Evolutionary conservation across 495 filamentous ascomycete genomes (phyloP).

Genomic region (Aspergillus taichungensis): DNA sequence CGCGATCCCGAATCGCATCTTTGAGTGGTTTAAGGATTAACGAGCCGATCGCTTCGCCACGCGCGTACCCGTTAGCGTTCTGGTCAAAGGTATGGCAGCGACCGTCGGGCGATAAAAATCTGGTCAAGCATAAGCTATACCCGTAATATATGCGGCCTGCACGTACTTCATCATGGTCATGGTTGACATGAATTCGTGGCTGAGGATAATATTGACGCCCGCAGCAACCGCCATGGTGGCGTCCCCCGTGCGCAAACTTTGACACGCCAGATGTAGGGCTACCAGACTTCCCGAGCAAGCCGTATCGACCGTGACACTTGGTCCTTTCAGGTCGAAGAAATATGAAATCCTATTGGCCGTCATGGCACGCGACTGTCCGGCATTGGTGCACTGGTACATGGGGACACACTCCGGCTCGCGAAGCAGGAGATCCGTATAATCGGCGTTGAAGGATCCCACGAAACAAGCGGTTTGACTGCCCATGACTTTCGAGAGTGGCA

Average conservation of each 20-base stretch:
- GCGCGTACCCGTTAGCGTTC: slow-evolving; percentile 34
- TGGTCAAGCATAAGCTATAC: background rate
- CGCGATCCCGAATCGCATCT: slow-evolving; percentile 17
- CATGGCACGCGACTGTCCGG: background rate
- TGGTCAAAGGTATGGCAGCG: slow-evolving; percentile 26
- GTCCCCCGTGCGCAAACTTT: background rate
- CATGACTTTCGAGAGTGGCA: too few relatives aligned
- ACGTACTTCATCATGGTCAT: background rate
- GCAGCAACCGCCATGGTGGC: background rate
- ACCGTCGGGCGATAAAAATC: slow-evolving; percentile 18
- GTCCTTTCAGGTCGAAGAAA: background rate
- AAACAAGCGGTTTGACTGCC: too few relatives aligned
- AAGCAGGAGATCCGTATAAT: too few relatives aligned
- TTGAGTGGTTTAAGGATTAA: slow-evolving; percentile 27
- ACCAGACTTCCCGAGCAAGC: background rate
- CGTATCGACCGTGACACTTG: background rate
- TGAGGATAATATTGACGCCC: background rate
- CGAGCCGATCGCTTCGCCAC: slow-evolving; percentile 33
- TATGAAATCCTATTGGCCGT: background rate
- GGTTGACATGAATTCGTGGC: background rate
- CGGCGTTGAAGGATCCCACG: too few relatives aligned
- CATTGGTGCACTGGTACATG: background rate
- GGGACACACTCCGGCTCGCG: too few relatives aligned
- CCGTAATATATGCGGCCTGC: too few relatives aligned
- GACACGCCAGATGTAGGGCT: background rate